These are phyloP conservation scores for Lentinus brumalis DNA, from an alignment of 768 basidiomycete genomes.

Conservation along the genomic window DNA sequence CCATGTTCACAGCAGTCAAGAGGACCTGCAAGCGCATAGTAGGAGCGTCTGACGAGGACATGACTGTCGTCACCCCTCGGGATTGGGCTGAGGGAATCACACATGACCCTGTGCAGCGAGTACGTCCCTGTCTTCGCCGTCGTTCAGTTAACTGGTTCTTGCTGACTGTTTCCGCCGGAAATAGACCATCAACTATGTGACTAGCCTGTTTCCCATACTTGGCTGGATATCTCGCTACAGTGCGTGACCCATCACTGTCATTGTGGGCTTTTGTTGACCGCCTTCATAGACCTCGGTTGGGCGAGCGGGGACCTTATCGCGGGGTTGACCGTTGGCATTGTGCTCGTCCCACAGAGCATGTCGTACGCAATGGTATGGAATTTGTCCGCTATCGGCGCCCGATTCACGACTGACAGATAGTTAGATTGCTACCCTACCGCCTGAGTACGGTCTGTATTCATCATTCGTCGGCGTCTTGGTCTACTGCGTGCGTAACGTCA, in stretches of 20 bases:
- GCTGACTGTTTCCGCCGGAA: slow-evolving; percentile 11
- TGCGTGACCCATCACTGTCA: slow-evolving; percentile 35
- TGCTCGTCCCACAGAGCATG: slow-evolving; percentile 91
- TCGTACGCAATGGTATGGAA: slow-evolving; percentile 71
- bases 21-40: slow-evolving; percentile 57
- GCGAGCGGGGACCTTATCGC: slow-evolving; percentile 86
- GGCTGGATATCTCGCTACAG: slow-evolving; percentile 88
- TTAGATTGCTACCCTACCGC: slow-evolving; percentile 78
- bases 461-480: slow-evolving; percentile 85
- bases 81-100: slow-evolving; percentile 50
- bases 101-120: slow-evolving; percentile 43
- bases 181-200: slow-evolving; percentile 62
- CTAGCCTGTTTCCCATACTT: slow-evolving; percentile 80
- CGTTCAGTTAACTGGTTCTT: not conserved
- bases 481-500: slow-evolving; percentile 63
- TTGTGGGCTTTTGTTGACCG: not conserved
- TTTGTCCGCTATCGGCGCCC: not conserved
- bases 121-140: slow-evolving; percentile 1
- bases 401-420: not conserved
- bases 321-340: slow-evolving; percentile 91
- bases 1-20: slow-evolving; percentile 35
- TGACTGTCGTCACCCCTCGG: slow-evolving; percentile 57
- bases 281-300: slow-evolving; percentile 55
- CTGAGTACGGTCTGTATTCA: slow-evolving; percentile 91
- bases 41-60: slow-evolving; percentile 57